Percentiles rank a stretch among this genome's conserved stretches.
Evolutionary conservation across 2,329 filamentous ascomycete species (phyloP).

Genomic region (Botryosphaeria dothidea): DNA sequence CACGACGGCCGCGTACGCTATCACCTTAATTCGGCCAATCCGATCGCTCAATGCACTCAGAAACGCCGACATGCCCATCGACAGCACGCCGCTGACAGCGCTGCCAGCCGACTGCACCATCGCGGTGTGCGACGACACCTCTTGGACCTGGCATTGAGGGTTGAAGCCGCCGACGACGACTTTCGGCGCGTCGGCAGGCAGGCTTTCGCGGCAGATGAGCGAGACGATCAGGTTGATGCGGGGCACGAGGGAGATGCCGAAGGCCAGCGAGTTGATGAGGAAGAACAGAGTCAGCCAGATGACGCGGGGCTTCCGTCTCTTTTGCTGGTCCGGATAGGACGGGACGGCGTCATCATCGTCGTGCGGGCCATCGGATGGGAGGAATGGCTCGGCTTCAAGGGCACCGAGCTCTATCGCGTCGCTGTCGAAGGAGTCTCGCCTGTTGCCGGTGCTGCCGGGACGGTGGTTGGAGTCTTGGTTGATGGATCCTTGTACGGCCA

Average conservation of each 20-base stretch:
- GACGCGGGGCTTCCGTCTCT: neutral
- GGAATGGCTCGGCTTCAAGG: neutral
- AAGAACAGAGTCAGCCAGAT: constrained; percentile 22
- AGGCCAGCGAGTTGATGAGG: constrained; percentile 22
- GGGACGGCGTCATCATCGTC: neutral
- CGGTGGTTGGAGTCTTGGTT: neutral
- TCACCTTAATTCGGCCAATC: constrained; percentile 18
- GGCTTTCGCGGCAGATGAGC: constrained; percentile 10
- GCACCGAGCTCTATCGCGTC: constrained; percentile 2
- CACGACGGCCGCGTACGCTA: constrained; percentile 16
- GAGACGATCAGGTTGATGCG: constrained; percentile 22
- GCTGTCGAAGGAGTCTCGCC: neutral
- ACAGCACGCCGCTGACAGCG: constrained; percentile 21
- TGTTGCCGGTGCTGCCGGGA: neutral
- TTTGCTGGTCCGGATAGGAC: neutral
- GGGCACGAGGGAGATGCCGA: constrained; percentile 21
- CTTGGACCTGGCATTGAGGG: constrained; percentile 20
- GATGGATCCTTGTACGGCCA: neutral
- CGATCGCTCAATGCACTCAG: constrained; percentile 21
- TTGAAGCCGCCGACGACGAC: constrained; percentile 23
- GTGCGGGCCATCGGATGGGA: neutral
- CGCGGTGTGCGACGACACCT: constrained; percentile 15
- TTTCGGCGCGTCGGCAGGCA: neutral
- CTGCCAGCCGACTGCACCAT: constrained; percentile 17
- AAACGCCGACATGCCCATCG: constrained; percentile 14